Base-by-base conservation (phyloP, 2,329 filamentous ascomycete genomes). In the Metarhizium robertsii region DNA sequence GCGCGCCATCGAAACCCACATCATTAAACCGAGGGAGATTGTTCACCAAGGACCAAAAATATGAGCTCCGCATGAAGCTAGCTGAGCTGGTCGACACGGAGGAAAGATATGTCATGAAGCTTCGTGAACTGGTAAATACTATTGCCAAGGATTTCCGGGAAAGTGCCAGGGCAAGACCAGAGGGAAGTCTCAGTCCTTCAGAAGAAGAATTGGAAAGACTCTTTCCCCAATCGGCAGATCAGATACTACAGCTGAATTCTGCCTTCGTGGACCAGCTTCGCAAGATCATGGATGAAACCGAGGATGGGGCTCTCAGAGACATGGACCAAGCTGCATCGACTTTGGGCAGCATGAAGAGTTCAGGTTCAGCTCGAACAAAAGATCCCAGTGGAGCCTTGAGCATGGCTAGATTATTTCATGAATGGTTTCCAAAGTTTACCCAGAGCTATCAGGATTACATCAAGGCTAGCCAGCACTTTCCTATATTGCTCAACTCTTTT, bases 391-490 rank as follows among this genome's bases (percentile, higher is more conserved):
- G 92, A 52, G 84, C 89, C 16, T 73, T 88, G 43, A 81, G 84
- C 45, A 86, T 96, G 67, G 90, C 90, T 46, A 90, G 86, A 63
- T 77, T 90, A 51, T 85, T 96, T 58, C 74, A 94, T 4, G 88
- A 95, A 61, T 96, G 91, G 90, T 94, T 99, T 61, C 94, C 94
- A 6, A 86, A 86, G 61, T 97, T 99, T 66, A 88, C 89, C 30
- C 84, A 91, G 57, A 91, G 89, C 65, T 99, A 99, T 68, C 86
- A 90, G 61, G 87, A 95, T 61, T 99, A 97, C 69, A 94, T 99
- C 70, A 86, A 86, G 62, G 87, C 90, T 11, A 95, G 95, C 69
- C 88, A 91, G 60, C 83, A 90, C 57, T 95, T 96, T 62, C 88
- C 91, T 0, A 84, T 88, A 55, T 79, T 92, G 16, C 80, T 97